These are phyloP conservation scores for Durusdinium trenchii DNA, from an alignment of 73 alveolate genomes.

Conservation along the genomic window DNA sequence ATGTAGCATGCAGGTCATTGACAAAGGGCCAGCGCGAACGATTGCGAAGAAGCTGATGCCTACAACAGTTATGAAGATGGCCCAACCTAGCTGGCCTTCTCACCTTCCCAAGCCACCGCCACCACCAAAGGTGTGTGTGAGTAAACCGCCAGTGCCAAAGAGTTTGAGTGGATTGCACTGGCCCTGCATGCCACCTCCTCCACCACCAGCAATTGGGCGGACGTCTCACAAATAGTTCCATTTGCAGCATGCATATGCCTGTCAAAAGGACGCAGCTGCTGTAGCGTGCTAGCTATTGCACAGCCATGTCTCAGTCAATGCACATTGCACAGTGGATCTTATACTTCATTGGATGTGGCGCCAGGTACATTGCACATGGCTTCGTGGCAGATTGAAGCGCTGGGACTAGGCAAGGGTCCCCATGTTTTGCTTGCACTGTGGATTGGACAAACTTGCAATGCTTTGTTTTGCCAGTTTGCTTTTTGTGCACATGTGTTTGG, in stretches of 20 bases:
- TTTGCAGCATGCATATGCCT: too few species aligned
- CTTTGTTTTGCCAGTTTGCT: not conserved
- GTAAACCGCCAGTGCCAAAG: not conserved
- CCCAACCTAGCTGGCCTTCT: not conserved
- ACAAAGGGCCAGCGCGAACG: not conserved
- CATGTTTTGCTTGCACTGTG: not conserved
- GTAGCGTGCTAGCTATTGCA: too few species aligned
- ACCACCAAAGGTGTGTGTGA: not conserved
- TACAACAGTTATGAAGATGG: not conserved
- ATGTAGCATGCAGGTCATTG: not conserved
- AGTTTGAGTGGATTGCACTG: not conserved
- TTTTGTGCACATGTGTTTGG: not conserved
- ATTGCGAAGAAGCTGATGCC: not conserved
- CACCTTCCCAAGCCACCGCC: not conserved
- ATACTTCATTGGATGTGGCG: too few species aligned
- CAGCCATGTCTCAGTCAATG: too few species aligned
- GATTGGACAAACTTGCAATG: too few species aligned
- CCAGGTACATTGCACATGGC: not conserved
- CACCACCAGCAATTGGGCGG: too few species aligned
- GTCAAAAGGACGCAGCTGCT: too few species aligned
- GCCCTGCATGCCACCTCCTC: too few species aligned
- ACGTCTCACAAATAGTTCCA: too few species aligned
- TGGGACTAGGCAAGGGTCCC: not conserved
- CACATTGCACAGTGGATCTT: too few species aligned
- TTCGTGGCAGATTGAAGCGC: not conserved